Evolutionary conservation across 192 early-diverging fungal genomes (phyloP).

Genomic region (Backusella parvicylindrica): DNA sequence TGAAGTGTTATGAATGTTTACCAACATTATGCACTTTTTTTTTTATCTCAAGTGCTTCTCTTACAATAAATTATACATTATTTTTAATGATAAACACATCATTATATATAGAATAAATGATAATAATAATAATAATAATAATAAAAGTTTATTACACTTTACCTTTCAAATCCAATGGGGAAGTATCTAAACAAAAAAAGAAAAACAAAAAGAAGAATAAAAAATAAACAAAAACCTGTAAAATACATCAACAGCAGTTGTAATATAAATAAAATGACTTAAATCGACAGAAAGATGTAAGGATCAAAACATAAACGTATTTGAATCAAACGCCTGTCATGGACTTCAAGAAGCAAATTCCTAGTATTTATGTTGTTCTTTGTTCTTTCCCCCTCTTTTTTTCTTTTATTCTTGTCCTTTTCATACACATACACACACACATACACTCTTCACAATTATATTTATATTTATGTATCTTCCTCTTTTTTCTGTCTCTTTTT

Average conservation of each 20-base stretch:
- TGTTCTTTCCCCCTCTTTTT: not conserved
- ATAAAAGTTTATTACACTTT: not conserved
- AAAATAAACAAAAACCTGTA: too few species aligned
- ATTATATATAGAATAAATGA: too few species aligned
- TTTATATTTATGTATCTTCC: not conserved
- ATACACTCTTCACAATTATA: not conserved
- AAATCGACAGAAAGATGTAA: not conserved
- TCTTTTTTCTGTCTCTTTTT: not conserved
- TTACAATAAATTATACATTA: too few species aligned
- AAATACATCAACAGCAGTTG: not conserved
- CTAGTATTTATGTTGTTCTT: not conserved
- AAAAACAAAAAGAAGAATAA: not conserved
- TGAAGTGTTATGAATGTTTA: too few species aligned
- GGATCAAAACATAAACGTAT: not conserved
- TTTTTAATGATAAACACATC: not conserved
- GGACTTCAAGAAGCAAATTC: not conserved
- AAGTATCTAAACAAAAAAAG: not conserved
- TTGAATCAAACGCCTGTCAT: not conserved
- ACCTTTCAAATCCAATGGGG: not conserved
- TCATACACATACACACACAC: not conserved
- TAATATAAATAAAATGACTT: not conserved
- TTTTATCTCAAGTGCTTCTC: not conserved
- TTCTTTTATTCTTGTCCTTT: not conserved
- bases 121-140: not conserved
- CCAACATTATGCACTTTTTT: too few species aligned